Evolutionary conservation across 805 yeast species (phyloP), one percentile per base, ranked within the genome.

Genomic region (Priceomyces haplophilus): DNA sequence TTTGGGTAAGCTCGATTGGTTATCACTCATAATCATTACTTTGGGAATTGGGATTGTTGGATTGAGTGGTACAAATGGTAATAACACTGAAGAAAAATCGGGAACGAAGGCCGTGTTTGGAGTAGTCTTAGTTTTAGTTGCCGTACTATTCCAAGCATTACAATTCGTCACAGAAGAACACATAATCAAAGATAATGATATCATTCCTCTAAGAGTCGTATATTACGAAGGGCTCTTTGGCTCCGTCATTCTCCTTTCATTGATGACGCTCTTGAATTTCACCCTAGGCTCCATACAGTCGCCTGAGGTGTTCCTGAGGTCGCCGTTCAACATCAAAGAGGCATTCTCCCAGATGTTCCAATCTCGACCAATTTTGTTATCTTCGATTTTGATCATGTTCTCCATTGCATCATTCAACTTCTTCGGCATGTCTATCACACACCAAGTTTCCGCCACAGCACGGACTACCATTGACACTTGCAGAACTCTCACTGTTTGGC

Each of bases 91-190:
- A 12, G 45, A 47, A 6, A 41, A 25, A 4, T 27, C 54, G 44
- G 3, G 36, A 7, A 27, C 34, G 1, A 45, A 69, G 38, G 64
- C 78, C 1, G 55, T 74, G 0, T 48, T 80, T 33, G 95, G 95
- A 5, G 76, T 85, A 46, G 27, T 60, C 0, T 57, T 85, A 31
- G 75, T 86, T 42, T 59, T 83, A 8, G 42, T 76, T 19, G 93
- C 84, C 6, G 85, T 80, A 51, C 54, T 79, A n/a, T 75, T 83
- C 48, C 80, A 83, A 40, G 93, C 93, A 0, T 62, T 81, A 12
- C 95, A 86, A 58, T 86, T 85, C 59, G 93, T 86, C 2, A 70
- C 80, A 31, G 95, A 86, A 56, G 95, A 86, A 55, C 81, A 80
- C 52, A 72, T 86, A 37, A 62, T 86, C 45, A 60, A 69, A 19